Percentiles rank a stretch among this genome's conserved stretches.
These are phyloP conservation scores for Bocquillonia castaneifolia DNA, from an alignment of 441 rosid species.

Conservation along the genomic window DNA sequence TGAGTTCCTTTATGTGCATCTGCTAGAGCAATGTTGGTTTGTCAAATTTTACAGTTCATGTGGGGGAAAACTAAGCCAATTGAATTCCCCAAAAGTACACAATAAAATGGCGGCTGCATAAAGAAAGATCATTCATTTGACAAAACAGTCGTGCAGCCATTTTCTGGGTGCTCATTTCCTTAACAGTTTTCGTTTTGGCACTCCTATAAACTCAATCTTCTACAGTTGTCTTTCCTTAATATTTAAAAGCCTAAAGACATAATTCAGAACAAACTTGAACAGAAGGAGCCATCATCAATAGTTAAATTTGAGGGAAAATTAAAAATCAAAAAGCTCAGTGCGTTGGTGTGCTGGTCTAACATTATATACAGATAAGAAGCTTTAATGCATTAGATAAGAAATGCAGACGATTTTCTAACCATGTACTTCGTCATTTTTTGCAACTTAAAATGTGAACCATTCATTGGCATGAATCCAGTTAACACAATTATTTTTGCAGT, in stretches of 20 bases:
- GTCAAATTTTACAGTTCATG: neutral
- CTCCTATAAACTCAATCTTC: neutral
- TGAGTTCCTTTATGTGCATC: conserved; percentile 29
- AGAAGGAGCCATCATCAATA: neutral
- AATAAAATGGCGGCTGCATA: neutral
- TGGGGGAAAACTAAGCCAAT: neutral
- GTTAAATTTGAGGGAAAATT: no score
- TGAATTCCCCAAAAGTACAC: neutral
- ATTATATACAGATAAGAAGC: no score
- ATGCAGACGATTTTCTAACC: no score
- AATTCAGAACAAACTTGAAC: neutral
- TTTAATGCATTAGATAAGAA: no score
- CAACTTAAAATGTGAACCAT: neutral
- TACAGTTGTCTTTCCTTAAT: neutral
- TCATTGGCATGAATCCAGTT: neutral
- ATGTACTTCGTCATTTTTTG: neutral
- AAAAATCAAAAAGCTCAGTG: no score
- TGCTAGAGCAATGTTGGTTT: conserved; percentile 21
- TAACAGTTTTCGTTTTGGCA: neutral
- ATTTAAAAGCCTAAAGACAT: neutral
- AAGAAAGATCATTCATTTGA: neutral
- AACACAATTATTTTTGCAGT: neutral
- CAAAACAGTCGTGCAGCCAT: neutral
- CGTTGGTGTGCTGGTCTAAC: no score
- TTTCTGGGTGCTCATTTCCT: no score